These are phyloP conservation scores for Striga asiatica DNA, from an alignment of 257 asterid species.

Conservation along the genomic window DNA sequence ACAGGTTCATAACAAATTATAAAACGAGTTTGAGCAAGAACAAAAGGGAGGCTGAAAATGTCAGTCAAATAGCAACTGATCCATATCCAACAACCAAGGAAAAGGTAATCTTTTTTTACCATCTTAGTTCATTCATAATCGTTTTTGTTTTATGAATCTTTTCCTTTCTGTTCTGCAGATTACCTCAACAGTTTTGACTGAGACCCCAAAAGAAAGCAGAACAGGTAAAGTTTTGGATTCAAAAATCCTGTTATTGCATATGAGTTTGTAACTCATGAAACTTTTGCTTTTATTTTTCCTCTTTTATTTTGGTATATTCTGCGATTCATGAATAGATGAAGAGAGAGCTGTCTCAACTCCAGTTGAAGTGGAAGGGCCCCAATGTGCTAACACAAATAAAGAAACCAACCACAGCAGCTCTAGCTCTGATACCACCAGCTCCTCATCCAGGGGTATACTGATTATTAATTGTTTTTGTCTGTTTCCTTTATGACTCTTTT, in stretches of 20 bases:
- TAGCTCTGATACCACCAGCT: conserved; percentile 52
- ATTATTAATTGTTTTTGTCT: conserved; percentile 8
- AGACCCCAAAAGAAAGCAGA: conserved; percentile 33
- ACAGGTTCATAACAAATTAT: conserved; percentile 71
- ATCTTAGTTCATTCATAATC: background rate
- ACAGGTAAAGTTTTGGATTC: conserved; percentile 26
- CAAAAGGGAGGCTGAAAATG: conserved; percentile 50
- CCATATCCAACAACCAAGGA: conserved; percentile 34
- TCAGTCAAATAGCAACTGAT: conserved; percentile 26
- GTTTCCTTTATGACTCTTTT: background rate
- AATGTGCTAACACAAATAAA: conserved; percentile 32
- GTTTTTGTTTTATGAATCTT: background rate
- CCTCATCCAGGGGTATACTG: conserved; percentile 52
- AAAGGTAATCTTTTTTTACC: conserved; percentile 28
- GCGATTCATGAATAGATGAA: conserved; percentile 27
- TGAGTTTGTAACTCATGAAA: background rate
- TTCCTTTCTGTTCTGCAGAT: conserved; percentile 20
- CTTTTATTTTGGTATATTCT: conserved; percentile 9
- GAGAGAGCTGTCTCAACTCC: conserved; percentile 30
- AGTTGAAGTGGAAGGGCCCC: conserved; percentile 34
- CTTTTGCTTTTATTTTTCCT: background rate
- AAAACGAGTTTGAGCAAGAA: conserved; percentile 69
- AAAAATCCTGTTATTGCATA: background rate
- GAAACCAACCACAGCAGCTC: conserved; percentile 40
- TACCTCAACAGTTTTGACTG: conserved; percentile 31